Evolutionary conservation across 2,329 filamentous ascomycete species (phyloP).

Genomic region (Daldinia sp.): DNA sequence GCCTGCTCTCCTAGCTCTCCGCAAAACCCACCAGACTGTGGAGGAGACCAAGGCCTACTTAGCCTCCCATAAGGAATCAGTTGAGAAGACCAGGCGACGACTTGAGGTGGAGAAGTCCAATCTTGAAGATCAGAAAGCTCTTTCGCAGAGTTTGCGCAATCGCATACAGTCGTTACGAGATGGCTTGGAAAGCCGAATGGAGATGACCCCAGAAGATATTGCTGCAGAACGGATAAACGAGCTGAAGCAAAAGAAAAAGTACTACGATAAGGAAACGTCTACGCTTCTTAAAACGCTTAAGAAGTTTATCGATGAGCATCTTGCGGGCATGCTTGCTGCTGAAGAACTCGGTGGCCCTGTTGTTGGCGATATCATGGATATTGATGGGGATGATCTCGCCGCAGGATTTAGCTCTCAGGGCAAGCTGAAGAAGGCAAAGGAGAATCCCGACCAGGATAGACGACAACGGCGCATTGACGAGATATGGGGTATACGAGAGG

Average conservation of each 20-base stretch:
- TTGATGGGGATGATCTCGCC: slow-evolving; percentile 69
- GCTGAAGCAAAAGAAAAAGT: slow-evolving; percentile 68
- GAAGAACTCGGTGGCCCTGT: slow-evolving; percentile 87
- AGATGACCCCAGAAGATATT: slow-evolving; percentile 71
- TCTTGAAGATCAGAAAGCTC: slow-evolving; percentile 66
- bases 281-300: slow-evolving; percentile 73
- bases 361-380: slow-evolving; percentile 78
- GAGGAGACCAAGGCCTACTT: slow-evolving; percentile 73
- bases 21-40: slow-evolving; percentile 73
- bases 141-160: slow-evolving; percentile 63
- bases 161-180: slow-evolving; percentile 71
- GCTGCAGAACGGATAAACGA: slow-evolving; percentile 72
- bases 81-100: slow-evolving; percentile 59
- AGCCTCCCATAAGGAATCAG: slow-evolving; percentile 56
- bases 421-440: slow-evolving; percentile 64
- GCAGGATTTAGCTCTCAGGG: slow-evolving; percentile 72
- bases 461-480: slow-evolving; percentile 73
- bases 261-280: slow-evolving; percentile 71
- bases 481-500: slow-evolving; percentile 64
- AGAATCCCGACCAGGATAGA: slow-evolving; percentile 60
- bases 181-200: slow-evolving; percentile 67
- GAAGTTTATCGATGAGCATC: slow-evolving; percentile 75
- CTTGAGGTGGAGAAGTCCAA: slow-evolving; percentile 65
- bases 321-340: slow-evolving; percentile 82
- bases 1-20: slow-evolving; percentile 77